Evolutionary conservation across 1,284 basidiomycete genomes (phyloP), one percentile per base, ranked within the genome.

Genomic region (Microbotryomycetes sp.): DNA sequence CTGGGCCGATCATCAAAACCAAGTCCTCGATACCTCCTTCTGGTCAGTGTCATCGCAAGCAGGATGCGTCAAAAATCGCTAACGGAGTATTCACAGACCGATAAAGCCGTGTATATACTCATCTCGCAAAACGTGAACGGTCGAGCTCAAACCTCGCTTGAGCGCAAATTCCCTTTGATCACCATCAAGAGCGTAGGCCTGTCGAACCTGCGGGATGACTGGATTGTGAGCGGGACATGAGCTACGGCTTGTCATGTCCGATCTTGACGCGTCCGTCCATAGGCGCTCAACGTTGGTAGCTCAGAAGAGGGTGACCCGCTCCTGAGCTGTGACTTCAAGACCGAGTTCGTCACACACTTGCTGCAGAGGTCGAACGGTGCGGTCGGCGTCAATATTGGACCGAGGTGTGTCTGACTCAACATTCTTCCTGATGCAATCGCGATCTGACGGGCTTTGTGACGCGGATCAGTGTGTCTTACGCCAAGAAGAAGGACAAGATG

Each of bases 401-500:
- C 90, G 24, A 82, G 80, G 89, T 93, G 73, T 71, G 88, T 78
- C n/a, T n/a, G 41, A 41, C 29, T 35, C 16, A 23, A 24, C 23
- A 5, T 18, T 28, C 13, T 50, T 13, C 61, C 27, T 46, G 9
- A 35, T 27, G 23, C 29, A 28, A 1, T 3, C 3, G 3, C 2
- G 21, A 5, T 30, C 59, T 69, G 60, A 67, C 45, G 15, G 26
- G 26, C 27, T 28, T 9, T 1, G 29, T 24, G 7, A 5, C 2
- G 18, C 16, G 6, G 16, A 26, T 11, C 61, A 93, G 89, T 2
- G 78, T 96, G 63, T 83, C 88, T 53, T 98, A 96, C 74, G 81
- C 82, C 46, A 98, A 98, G 82, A 98, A 97, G 82, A 97, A 92
- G 77, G 93, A 94, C 70, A 99, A 98, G 80, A 86, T 86, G 73